These are phyloP conservation scores for Eremothecium gossypii DNA, from an alignment of 1,139 yeast genomes.

Conservation along the genomic window DNA sequence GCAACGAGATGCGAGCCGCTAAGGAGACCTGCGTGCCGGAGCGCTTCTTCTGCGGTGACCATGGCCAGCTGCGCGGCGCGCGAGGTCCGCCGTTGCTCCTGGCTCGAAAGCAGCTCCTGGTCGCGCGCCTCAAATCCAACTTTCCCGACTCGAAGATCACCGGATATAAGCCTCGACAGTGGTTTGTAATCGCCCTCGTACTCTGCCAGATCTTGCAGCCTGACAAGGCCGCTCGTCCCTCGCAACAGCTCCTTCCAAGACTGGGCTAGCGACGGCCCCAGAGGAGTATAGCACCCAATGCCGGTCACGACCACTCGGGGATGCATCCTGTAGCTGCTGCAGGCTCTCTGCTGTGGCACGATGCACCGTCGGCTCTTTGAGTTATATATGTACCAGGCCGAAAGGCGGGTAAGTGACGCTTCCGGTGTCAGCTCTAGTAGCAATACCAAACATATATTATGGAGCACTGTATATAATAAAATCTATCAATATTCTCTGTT, in stretches of 20 bases:
- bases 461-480: too few relatives aligned
- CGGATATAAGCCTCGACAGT: constrained; percentile 41
- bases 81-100: constrained; percentile 49
- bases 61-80: constrained; percentile 71
- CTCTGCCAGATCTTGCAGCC: constrained; percentile 42
- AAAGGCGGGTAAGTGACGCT: too few relatives aligned
- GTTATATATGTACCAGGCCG: too few relatives aligned
- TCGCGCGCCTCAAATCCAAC: constrained; percentile 37
- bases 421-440: too few relatives aligned
- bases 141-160: constrained; percentile 41
- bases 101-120: constrained; percentile 26
- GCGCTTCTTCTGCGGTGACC: constrained; percentile 69
- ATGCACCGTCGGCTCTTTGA: too few relatives aligned
- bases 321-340: constrained; percentile 9
- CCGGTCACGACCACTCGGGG: constrained; percentile 86
- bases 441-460: too few relatives aligned
- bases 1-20: constrained; percentile 4
- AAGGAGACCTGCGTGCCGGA: constrained; percentile 45
- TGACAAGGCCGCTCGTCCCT: constrained; percentile 45
- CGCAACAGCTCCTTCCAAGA: constrained; percentile 47
- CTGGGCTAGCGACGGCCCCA: constrained; percentile 57
- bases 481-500: too few relatives aligned
- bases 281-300: constrained; percentile 73
- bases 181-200: constrained; percentile 41
- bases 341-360: too few relatives aligned